Base-by-base conservation (phyloP, 331 rosid genomes). In the Quercus tomentella region DNA sequence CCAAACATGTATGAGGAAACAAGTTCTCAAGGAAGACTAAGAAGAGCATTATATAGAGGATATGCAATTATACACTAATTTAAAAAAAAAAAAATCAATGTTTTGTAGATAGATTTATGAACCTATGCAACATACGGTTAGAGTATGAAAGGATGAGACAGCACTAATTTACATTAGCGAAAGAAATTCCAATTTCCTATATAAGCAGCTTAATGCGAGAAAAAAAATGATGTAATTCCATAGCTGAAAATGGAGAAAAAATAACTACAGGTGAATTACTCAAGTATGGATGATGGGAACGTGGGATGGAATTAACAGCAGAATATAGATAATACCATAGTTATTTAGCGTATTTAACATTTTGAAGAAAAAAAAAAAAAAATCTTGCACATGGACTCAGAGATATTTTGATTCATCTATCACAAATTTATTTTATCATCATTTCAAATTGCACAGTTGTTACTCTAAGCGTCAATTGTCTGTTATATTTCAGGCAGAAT, bases 151-250 rank as follows among this genome's bases (percentile, higher is more conserved):
- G 77, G 76, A 76, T 49, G 62, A 11, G 17, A 41, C 72, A 49
- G 45, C 70, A 26, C 79, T 74, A 74, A 67, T 61, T 60, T 62
- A 31, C 2, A 45, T 62, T 56, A 79, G 66, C 20, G 23, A 79
- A 79, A 83, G 12, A 31, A 56, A 77, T 20, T 77, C 74, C 56
- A 52, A 20, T 61, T 81, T 58, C 71, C 43, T 2, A 49, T 17
- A 25, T 12, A 68, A 2, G 2, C 25, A 33, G 49, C 78, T 58
- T 35, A 58, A 77, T 51, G 15, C 6, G 33, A 31, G 8, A 45
- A 63, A 5, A 5, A 31, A 16, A 75, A 41, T 2, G 60, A 56
- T 23, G 8, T 25, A 73, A 72, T 31, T 31, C 6, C 57, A 65
- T 12, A 5, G 52, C 35, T 31, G 35, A 31, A 31, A 31, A 31